Base-by-base conservation (phyloP, 805 yeast species). In the Metschnikowia gruessii region DNA sequence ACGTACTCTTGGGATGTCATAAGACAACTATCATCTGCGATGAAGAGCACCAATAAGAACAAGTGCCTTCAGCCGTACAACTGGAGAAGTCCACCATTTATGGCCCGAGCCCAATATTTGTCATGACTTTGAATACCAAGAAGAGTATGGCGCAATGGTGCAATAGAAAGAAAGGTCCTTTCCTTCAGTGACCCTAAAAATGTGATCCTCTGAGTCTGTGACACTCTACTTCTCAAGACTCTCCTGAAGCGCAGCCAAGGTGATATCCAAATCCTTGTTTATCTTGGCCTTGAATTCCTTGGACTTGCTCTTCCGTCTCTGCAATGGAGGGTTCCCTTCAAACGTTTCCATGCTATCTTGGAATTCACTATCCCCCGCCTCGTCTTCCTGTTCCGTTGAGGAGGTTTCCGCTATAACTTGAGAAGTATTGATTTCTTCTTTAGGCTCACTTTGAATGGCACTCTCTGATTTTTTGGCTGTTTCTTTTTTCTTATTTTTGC, bases 231-330 rank as follows among this genome's bases (percentile, higher is more conserved):
- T 45, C 13, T 61, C 63, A 12, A 69, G 55, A 42, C 68, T 69
- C 48, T 70, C 74, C 51, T 68, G 57, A 32, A 71, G 56, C 72
- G 71, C 69, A 42, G 64, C 64, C 40, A 71, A 50, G 3, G 76
- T 71, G 43, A 61, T 60, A 40, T 70, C 69, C 42, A 71, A 52
- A 29, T 63, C 72, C 35, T 50, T 61, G 50, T 68, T 61, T 41
- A 71, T 54, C 45, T 66, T 66, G 37, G 57, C 50, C 40, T 64
- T 58, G 51, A 70, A 68, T 50, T 61, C 62, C 54, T 69, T 69
- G 26, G 69, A 57, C 50, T 56, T 66, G 40, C 70, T 62, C 32
- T 64, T 64, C 40, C 59, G 60, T 17, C 70, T 52, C 24, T 54
- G 45, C 33, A 66, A 37, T 4, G 43, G 41, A 21, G 37, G 40